Base-by-base conservation (phyloP, 1,139 yeast species). In the Scheffersomyces cryptocercus region DNA sequence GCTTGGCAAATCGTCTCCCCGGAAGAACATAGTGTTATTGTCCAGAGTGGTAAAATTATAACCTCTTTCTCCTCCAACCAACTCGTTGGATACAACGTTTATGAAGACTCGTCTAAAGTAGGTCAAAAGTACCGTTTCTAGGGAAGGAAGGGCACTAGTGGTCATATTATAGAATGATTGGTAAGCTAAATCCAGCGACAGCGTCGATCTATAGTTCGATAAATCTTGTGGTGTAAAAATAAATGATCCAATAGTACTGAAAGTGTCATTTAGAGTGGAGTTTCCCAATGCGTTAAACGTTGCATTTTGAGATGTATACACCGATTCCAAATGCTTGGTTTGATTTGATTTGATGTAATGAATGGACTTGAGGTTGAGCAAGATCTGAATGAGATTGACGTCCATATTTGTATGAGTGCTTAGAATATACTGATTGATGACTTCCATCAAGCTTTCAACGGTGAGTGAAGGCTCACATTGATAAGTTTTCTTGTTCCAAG, bases 381-480 rank as follows among this genome's bases (percentile, higher is more conserved):
- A 58, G 15, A 88, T 30, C 39, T 73, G 70, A n/a, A 87, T 37
- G 29, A 81, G 55, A 55, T 81, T 77, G 2, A 81, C 86, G 14
- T 77, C 69, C 49, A 84, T 54, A 46, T 77, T 76, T 16, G 82
- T 79, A 49, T 86, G 81, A 2, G 90, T 81, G 1, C 48, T 55
- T 0, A 44, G 39, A 9, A 85, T 53, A 52, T 68, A 85, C 0
- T 40, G 38, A n/a, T 60, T 44, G 1, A 87, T 43, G 0, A 58
- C 51, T 0, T 47, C 36, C 45, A 79, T 55, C 0, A 86, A 52
- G 7, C 64, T 54, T 1, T 64, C 53, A 4, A 84, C 51, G 0
- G 77, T 70, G 13, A 84, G 62, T 8, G 60, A 60, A 1, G 76
- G 69, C 49, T 77, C 73, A 51, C 86, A 82, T 11, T 43, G 35